Percentiles rank a stretch among this genome's conserved stretches.
Conservation (phyloP, 208 protist genomes). For the Leishmania major region DNA sequence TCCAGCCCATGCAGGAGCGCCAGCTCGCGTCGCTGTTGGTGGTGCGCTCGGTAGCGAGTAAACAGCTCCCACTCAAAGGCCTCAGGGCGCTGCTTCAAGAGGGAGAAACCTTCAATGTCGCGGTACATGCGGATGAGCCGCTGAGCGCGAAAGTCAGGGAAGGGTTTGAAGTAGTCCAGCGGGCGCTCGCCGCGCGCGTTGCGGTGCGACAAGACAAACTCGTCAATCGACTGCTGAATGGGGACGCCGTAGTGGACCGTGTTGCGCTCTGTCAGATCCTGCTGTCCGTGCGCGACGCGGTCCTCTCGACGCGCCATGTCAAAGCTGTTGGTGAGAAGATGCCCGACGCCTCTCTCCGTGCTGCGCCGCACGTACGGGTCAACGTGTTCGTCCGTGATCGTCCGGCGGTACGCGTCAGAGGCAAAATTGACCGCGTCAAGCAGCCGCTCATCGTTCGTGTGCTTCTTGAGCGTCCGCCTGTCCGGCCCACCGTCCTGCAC, state of each 20-base stretch:
- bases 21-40: constrained; percentile 83
- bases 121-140: constrained; percentile 80
- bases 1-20: constrained; percentile 85
- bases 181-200: constrained; percentile 85
- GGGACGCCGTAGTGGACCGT: constrained; percentile 80
- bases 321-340: constrained; percentile 83
- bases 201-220: constrained; percentile 85
- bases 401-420: constrained; percentile 70
- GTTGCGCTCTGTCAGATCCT: constrained; percentile 82
- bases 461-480: constrained; percentile 62
- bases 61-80: constrained; percentile 92
- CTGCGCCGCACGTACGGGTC: constrained; percentile 73
- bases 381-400: constrained; percentile 73
- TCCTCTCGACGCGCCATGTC: constrained; percentile 83
- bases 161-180: constrained; percentile 90
- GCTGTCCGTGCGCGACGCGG: constrained; percentile 57
- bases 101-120: constrained; percentile 88
- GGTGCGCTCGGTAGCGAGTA: constrained; percentile 86
- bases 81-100: constrained; percentile 84
- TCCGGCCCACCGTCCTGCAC: constrained; percentile 90
- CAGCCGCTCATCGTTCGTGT: constrained; percentile 88
- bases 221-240: constrained; percentile 77
- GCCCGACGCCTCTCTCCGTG: constrained; percentile 70
- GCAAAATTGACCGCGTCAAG: constrained; percentile 71
- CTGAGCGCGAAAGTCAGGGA: constrained; percentile 78